Conservation (phyloP, 352 stramenopile genomes). For the Pseudoperonospora humuli region DNA sequence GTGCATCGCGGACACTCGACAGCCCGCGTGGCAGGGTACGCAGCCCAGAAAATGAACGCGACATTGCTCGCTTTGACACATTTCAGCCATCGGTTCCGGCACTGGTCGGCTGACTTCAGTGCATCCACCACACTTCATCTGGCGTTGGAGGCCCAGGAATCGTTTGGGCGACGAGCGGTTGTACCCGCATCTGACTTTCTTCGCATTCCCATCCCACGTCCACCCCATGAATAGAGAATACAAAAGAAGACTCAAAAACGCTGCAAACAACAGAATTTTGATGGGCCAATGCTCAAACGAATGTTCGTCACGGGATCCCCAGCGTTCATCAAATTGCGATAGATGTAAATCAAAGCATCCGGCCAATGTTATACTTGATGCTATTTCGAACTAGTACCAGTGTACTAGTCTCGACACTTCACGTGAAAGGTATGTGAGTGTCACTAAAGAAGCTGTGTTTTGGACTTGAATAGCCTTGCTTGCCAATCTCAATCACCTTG, state of each 20-base stretch:
- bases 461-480: conserved; percentile 54
- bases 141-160: conserved; percentile 49
- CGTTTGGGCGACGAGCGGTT: conserved; percentile 58
- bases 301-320: background rate
- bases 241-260: conserved; percentile 9
- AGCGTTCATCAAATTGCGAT: background rate
- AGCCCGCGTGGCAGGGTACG: conserved; percentile 65
- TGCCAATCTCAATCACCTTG: conserved; percentile 80
- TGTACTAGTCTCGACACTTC: background rate
- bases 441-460: conserved; percentile 58
- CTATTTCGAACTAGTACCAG: background rate
- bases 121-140: conserved; percentile 60
- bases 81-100: conserved; percentile 78
- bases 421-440: conserved; percentile 27
- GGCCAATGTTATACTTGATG: background rate
- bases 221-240: conserved; percentile 29
- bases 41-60: conserved; percentile 68
- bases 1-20: conserved; percentile 74
- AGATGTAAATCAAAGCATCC: background rate
- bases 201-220: conserved; percentile 59
- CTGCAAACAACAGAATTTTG: background rate
- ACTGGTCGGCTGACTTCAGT: conserved; percentile 38
- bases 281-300: background rate
- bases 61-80: conserved; percentile 75
- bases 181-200: conserved; percentile 74